These are phyloP conservation scores for Colletotrichum trifolii DNA, from an alignment of 2,329 filamentous ascomycete genomes.

Conservation along the genomic window DNA sequence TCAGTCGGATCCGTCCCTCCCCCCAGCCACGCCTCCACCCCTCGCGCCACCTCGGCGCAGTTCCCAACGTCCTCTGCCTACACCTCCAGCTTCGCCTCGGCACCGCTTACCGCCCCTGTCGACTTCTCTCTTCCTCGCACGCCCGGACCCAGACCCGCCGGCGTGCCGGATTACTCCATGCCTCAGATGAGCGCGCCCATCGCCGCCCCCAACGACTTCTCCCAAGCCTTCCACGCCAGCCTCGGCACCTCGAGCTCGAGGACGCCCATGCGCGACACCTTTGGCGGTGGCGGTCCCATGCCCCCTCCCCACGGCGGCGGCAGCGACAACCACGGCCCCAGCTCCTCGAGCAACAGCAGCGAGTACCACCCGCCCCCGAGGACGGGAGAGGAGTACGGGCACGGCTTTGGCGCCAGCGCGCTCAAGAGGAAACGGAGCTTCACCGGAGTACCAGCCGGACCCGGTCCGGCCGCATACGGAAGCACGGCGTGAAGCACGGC, in stretches of 20 bases:
- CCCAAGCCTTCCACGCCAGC: slow-evolving; percentile 58
- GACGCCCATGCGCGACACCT: slow-evolving; percentile 59
- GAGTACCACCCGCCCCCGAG: slow-evolving; percentile 34
- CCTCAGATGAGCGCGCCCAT: slow-evolving; percentile 67
- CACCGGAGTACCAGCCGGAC: slow-evolving; percentile 35
- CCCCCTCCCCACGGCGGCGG: slow-evolving; percentile 26
- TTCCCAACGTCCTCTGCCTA: slow-evolving; percentile 47
- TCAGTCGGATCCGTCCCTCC: slow-evolving; percentile 47
- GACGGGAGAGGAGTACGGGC: slow-evolving; percentile 42
- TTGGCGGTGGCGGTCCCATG: slow-evolving; percentile 48
- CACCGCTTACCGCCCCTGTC: slow-evolving; percentile 64
- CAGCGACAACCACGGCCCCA: slow-evolving; percentile 25
- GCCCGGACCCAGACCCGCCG: slow-evolving; percentile 48
- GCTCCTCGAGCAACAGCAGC: slow-evolving; percentile 7
- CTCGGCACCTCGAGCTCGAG: slow-evolving; percentile 48
- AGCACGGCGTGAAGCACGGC: slow-evolving; percentile 19
- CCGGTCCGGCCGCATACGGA: slow-evolving; percentile 37
- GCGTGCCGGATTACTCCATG: slow-evolving; percentile 60
- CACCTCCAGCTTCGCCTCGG: slow-evolving; percentile 63
- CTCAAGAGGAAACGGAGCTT: slow-evolving; percentile 55
- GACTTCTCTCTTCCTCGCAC: slow-evolving; percentile 62
- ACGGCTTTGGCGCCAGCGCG: slow-evolving; percentile 39
- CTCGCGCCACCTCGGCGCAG: slow-evolving; percentile 41
- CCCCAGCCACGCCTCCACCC: slow-evolving; percentile 44
- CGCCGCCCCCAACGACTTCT: slow-evolving; percentile 63